A percentile compares a stretch with the other conserved stretches of the same genome.
Conservation (phyloP, 1,284 basidiomycete species). For the Phaffia rhodozyma region DNA sequence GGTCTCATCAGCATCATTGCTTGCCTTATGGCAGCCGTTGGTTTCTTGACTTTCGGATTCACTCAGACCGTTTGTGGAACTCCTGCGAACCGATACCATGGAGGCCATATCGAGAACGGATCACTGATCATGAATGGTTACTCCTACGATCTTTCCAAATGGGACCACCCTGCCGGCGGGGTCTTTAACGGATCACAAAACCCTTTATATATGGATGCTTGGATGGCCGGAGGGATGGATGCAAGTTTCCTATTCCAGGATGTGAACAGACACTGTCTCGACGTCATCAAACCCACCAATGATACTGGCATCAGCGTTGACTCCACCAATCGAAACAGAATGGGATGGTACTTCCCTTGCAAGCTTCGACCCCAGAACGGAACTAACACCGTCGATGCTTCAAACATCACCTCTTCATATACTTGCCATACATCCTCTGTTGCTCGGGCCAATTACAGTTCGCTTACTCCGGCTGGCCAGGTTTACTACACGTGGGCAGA, state of each 20-base stretch:
- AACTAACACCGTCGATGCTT: constrained; percentile 50
- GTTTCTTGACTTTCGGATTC: constrained; percentile 99
- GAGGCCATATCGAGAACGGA: constrained; percentile 60
- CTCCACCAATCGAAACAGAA: constrained; percentile 35
- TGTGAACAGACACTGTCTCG: constrained; percentile 67
- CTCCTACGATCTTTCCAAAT: constrained; percentile 79
- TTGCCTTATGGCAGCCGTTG: constrained; percentile 77
- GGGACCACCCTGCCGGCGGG: constrained; percentile 62
- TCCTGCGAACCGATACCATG: constrained; percentile 65
- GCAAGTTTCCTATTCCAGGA: constrained; percentile 91
- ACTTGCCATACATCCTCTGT: constrained; percentile 59
- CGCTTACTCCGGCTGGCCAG: constrained; percentile 56
- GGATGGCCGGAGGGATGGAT: constrained; percentile 71
- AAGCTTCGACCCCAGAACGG: constrained; percentile 70
- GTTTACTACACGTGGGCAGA: constrained; percentile 91
- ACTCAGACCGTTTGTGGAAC: constrained; percentile 84
- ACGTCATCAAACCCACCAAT: constrained; percentile 57
- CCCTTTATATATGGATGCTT: constrained; percentile 66
- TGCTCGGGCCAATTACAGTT: constrained; percentile 37
- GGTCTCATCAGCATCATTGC: constrained; percentile 75
- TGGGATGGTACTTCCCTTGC: constrained; percentile 88
- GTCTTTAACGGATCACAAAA: constrained; percentile 65
- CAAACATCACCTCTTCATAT: constrained; percentile 50
- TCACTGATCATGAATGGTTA: constrained; percentile 89
- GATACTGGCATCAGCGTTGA: constrained; percentile 53